These are phyloP conservation scores for Curvularia hawaiiensis DNA, from an alignment of 2,329 filamentous ascomycete species.

Conservation along the genomic window DNA sequence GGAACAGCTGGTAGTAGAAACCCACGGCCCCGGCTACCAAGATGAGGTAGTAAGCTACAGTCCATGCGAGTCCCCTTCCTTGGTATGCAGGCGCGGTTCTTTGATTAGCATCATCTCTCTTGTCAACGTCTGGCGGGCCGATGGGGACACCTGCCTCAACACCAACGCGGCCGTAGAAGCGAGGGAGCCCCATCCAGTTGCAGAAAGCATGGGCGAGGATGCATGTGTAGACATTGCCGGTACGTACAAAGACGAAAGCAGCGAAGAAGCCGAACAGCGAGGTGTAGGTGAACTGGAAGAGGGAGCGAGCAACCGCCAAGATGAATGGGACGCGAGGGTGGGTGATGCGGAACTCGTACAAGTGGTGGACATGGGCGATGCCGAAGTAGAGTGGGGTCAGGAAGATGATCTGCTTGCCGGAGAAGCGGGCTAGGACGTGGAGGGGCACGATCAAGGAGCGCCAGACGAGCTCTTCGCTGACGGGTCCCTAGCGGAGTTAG, in stretches of 20 bases:
- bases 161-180: constrained; percentile 78
- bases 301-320: constrained; percentile 69
- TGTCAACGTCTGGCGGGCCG: constrained; percentile 39
- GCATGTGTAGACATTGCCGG: constrained; percentile 77
- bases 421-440: constrained; percentile 69
- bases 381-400: constrained; percentile 88
- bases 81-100: constrained; percentile 30
- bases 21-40: constrained; percentile 71
- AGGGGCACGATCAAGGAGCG: constrained; percentile 84
- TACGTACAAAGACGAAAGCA: constrained; percentile 85
- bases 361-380: constrained; percentile 91
- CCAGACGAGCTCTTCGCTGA: constrained; percentile 94
- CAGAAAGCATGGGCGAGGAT: constrained; percentile 85
- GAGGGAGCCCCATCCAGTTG: constrained; percentile 88
- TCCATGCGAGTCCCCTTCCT: constrained; percentile 64
- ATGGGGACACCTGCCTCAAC: constrained; percentile 54
- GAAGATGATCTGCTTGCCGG: constrained; percentile 68
- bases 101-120: constrained; percentile 50
- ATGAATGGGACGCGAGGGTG: constrained; percentile 71
- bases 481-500: constrained; percentile 62
- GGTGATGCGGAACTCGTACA: constrained; percentile 89
- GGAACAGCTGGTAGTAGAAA: constrained; percentile 75
- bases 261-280: constrained; percentile 93
- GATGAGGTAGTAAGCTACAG: constrained; percentile 77
- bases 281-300: constrained; percentile 88